Evolutionary conservation across 306 rosid species (phyloP), one percentile per base, ranked within the genome.

Genomic region (Prinsepia uniflora): DNA sequence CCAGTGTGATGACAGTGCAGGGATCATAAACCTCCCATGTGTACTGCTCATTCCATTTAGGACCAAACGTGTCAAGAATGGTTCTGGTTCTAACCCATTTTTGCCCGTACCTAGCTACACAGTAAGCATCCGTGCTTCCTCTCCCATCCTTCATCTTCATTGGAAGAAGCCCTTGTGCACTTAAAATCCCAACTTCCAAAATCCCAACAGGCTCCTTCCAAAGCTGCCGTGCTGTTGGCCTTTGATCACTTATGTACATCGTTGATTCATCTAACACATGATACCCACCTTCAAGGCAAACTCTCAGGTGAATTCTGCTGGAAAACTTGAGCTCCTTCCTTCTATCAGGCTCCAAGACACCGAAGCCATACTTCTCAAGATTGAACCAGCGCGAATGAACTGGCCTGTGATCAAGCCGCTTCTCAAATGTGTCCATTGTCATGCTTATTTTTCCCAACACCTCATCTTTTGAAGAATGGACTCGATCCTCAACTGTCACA

Each of bases 21-120:
- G 98, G 97, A 74, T 93, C 97, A 64, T 88, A 90, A 5, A 93
- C 96, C 78, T 93, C 97, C 97, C 97, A 90, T 14, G 97, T 90
- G 80, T 93, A 93, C 66, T 93, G 98, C 81, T 93, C 97, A 61
- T 93, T 93, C 98, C 98, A 93, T 76, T 83, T 90, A 19, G 98
- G 98, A 76, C 78, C 81, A 18, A 76, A 78, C 4, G 92, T 84
- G 79, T 94, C 83, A 0, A 91, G 87, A 63, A 94, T 87, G 53
- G 99, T 94, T 75, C 99, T 74, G 22, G 99, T 94, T 63, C 99
- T 74, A 70, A 94, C 86, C 97, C 99, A 94, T 78, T 94, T 94
- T 55, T 94, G 97, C 65, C 99, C 95, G 24, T 91, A 90, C 79
- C 87, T 90, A 0, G 94, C 98, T 4, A 93, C 92, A 20, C 96